Conservation (phyloP, 371 early-diverging fungal species). For the Mucor velutinosus region DNA sequence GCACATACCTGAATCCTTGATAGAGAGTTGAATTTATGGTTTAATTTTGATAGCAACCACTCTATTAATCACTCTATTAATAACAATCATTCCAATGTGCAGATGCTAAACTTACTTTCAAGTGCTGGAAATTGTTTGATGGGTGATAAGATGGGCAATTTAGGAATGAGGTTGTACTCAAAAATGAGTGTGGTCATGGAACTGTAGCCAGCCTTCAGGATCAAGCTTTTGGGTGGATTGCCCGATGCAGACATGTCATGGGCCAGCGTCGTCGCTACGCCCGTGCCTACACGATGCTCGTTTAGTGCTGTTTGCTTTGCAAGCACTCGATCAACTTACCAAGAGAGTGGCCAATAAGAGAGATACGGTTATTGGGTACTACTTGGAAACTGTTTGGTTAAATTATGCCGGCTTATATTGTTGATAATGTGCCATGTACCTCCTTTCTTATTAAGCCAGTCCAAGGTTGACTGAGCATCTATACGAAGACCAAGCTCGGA, state of each 20-base stretch:
- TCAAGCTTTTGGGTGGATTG: slow-evolving; percentile 39
- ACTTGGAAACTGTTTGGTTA: background rate
- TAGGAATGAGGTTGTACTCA: slow-evolving; percentile 39
- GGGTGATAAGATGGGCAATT: slow-evolving; percentile 41
- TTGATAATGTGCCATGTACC: slow-evolving; percentile 19
- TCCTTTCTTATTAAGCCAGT: slow-evolving; percentile 38
- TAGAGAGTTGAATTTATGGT: slow-evolving; percentile 43
- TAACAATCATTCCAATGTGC: background rate
- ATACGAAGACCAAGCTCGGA: slow-evolving; percentile 38
- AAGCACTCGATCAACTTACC: slow-evolving; percentile 25
- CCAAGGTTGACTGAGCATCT: slow-evolving; percentile 41
- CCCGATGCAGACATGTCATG: slow-evolving; percentile 40
- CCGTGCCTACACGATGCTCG: slow-evolving; percentile 33
- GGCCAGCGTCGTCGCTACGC: slow-evolving; percentile 45
- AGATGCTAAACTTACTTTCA: slow-evolving; percentile 27
- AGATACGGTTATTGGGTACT: slow-evolving; percentile 38
- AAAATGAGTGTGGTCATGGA: slow-evolving; percentile 44
- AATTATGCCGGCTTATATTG: background rate
- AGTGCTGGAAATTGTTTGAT: slow-evolving; percentile 30
- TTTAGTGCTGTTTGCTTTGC: background rate
- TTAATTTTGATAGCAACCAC: slow-evolving; percentile 33
- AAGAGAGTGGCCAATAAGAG: slow-evolving; percentile 48
- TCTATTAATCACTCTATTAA: slow-evolving; percentile 17
- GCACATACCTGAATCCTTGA: slow-evolving; percentile 42
- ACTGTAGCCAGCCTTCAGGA: slow-evolving; percentile 49